A percentile compares a stretch with the other conserved stretches of the same genome.
These are phyloP conservation scores for Salinomyces thailandicus DNA, from an alignment of 2,329 filamentous ascomycete species.

Conservation along the genomic window DNA sequence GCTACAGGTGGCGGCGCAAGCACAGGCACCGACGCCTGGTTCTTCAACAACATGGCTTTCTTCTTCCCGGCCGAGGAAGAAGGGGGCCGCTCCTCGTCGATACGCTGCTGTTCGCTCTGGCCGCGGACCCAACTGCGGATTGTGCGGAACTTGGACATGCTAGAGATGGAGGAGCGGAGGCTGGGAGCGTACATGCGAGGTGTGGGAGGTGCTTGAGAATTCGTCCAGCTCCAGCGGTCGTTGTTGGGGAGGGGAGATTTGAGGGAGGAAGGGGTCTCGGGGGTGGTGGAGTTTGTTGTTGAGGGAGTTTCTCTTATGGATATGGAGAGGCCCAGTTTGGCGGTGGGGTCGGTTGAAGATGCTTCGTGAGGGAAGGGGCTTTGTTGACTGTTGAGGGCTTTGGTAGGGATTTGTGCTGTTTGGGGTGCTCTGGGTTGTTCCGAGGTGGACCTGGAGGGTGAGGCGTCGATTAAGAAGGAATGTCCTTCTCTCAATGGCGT, in stretches of 20 bases:
- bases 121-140: constrained; percentile 11
- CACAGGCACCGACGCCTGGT: constrained; percentile 8
- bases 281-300: background rate
- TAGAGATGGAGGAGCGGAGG: constrained; percentile 8
- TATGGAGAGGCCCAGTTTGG: background rate
- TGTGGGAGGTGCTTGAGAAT: constrained; percentile 18
- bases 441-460: background rate
- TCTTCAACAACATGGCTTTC: constrained; percentile 6
- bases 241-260: background rate
- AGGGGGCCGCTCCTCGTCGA: constrained; percentile 7
- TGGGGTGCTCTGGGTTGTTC: background rate
- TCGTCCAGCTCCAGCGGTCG: constrained; percentile 20
- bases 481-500: constrained; percentile 2
- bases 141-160: constrained; percentile 9
- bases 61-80: background rate
- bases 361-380: background rate
- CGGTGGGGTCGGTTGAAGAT: background rate
- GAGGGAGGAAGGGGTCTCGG: background rate
- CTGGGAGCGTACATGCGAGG: constrained; percentile 11
- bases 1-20: constrained; percentile 4
- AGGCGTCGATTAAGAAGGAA: constrained; percentile 1
- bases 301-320: background rate
- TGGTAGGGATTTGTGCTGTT: background rate
- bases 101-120: constrained; percentile 7
- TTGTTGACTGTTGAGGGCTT: background rate